Evolutionary conservation across 2,329 filamentous ascomycete species (phyloP).

Genomic region (Xenoacremonium recifei): DNA sequence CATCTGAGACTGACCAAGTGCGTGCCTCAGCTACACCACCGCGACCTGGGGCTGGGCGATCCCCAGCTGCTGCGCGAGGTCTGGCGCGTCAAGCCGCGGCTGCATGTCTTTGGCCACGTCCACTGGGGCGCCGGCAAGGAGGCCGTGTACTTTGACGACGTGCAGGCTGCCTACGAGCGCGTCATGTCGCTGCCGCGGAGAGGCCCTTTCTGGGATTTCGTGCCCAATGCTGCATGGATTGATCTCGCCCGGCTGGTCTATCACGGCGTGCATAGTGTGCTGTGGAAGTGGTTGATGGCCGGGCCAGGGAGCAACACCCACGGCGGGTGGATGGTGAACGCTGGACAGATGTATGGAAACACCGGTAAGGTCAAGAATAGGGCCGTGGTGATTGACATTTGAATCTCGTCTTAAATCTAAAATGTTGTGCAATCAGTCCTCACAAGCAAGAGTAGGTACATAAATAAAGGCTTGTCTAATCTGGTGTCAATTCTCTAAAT

Average conservation of each 20-base stretch:
- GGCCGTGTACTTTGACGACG: constrained; percentile 70
- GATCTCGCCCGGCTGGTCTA: constrained; percentile 44
- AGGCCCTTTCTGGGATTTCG: constrained; percentile 44
- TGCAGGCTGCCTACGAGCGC: constrained; percentile 70
- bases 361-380: constrained; percentile 46
- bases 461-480: too few relatives aligned
- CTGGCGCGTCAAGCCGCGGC: constrained; percentile 68
- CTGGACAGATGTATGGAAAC: constrained; percentile 54
- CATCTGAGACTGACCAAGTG: not conserved
- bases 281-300: constrained; percentile 58
- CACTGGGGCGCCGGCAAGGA: constrained; percentile 74
- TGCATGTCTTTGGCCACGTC: constrained; percentile 85
- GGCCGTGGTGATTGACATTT: constrained; percentile 36
- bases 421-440: too few relatives aligned
- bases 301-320: constrained; percentile 49
- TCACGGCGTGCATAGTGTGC: constrained; percentile 45
- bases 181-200: constrained; percentile 47
- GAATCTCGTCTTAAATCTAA: too few relatives aligned
- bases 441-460: too few relatives aligned
- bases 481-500: too few relatives aligned
- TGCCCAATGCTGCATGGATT: constrained; percentile 46
- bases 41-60: constrained; percentile 69
- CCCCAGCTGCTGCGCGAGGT: constrained; percentile 68
- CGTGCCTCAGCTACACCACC: constrained; percentile 58
- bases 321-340: constrained; percentile 56